Evolutionary conservation across 768 basidiomycete genomes (phyloP).

Genomic region (Daedaleopsis sinensis): DNA sequence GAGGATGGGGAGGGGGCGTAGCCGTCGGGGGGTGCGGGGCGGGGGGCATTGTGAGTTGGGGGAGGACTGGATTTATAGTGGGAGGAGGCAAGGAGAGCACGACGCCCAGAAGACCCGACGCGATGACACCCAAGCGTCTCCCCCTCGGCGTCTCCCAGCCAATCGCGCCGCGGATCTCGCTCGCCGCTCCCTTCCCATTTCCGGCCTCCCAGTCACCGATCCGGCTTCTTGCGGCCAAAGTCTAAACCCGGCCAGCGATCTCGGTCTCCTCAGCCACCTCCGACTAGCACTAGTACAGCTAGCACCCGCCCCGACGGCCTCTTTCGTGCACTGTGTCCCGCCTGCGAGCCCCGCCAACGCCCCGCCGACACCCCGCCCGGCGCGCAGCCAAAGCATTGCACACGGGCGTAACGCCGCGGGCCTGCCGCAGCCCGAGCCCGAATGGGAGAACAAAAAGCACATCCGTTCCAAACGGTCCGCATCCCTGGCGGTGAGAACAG

Average conservation of each 20-base stretch:
- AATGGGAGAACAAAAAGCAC: conserved; percentile 14
- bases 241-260: conserved; percentile 4
- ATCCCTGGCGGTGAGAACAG: conserved; percentile 14
- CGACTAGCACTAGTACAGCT: no score
- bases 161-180: conserved; percentile 23
- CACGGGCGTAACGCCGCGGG: no score
- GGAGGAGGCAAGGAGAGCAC: conserved; percentile 5
- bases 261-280: background rate
- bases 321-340: no score
- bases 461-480: conserved; percentile 7
- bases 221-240: conserved; percentile 17
- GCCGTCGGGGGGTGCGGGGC: background rate
- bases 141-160: conserved; percentile 2
- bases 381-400: background rate
- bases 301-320: no score
- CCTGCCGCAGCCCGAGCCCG: background rate
- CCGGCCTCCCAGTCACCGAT: conserved; percentile 1
- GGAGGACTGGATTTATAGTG: background rate
- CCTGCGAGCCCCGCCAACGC: no score
- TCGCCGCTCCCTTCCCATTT: background rate
- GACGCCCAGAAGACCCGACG: conserved; percentile 6
- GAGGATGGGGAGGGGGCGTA: conserved; percentile 13
- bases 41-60: conserved; percentile 4
- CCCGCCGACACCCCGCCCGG: no score
- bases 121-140: conserved; percentile 7